phyloP scores from a whole-genome alignment of 495 filamentous ascomycete genomes.

The Pyrenula aspistea region DNA sequence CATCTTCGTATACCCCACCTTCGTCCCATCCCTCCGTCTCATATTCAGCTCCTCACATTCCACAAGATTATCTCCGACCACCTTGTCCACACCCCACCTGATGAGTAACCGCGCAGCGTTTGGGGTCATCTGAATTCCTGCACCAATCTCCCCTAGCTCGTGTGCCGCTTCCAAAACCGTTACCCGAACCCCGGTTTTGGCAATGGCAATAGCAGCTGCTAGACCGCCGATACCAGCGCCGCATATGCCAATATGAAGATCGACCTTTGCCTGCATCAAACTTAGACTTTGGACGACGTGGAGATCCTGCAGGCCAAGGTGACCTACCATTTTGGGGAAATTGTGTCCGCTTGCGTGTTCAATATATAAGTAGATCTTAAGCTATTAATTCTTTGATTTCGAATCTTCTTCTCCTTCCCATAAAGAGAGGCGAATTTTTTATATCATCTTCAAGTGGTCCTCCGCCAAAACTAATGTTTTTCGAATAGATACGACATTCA shows the following conservation, averaged over 20 bases:
- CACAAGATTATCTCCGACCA: slow-evolving; percentile 23
- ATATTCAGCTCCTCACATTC: slow-evolving; percentile 26
- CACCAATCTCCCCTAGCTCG: slow-evolving; percentile 41
- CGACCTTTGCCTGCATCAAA: background rate
- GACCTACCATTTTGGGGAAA: background rate
- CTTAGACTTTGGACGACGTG: background rate
- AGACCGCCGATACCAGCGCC: slow-evolving; percentile 58
- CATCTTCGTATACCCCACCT: slow-evolving; percentile 21
- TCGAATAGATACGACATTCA: no score
- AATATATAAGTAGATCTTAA: no score
- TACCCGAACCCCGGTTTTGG: slow-evolving; percentile 48
- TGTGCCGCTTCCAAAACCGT: slow-evolving; percentile 48
- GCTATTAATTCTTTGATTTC: no score
- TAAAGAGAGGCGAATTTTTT: no score
- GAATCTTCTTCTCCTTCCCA: no score
- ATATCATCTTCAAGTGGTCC: no score
- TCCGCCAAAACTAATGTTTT: no score
- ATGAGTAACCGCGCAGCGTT: slow-evolving; percentile 40
- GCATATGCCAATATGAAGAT: slow-evolving; percentile 31
- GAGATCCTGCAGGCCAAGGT: background rate
- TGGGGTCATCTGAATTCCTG: slow-evolving; percentile 45
- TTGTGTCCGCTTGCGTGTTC: no score
- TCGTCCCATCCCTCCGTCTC: slow-evolving; percentile 23
- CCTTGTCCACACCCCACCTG: slow-evolving; percentile 20
- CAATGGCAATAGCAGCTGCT: slow-evolving; percentile 47